Evolutionary conservation across 768 basidiomycete genomes (phyloP), one percentile per base, ranked within the genome.

Genomic region (Podaxis pistillaris): DNA sequence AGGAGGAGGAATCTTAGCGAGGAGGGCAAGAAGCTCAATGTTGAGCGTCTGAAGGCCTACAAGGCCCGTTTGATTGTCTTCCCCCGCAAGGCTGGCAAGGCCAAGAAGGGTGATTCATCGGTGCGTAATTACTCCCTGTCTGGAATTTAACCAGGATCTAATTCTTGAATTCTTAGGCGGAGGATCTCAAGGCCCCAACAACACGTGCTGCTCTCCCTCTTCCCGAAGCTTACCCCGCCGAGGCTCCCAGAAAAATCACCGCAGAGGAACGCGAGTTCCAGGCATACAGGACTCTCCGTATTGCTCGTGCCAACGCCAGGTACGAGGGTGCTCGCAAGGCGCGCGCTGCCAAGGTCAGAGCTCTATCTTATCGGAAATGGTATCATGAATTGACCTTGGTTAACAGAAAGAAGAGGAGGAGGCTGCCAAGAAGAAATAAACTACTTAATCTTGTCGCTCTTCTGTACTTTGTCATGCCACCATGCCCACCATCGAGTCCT

Each of bases 1-100:
- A 85, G 97, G 76, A 88, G 97, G 83, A 86, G 94, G 76, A 96
- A 96, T 81, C 75, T 94, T 77, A 94, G 91, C 74, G 96, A 95
- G 80, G 96, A 98, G 86, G 94, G 94, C 71, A 96, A 96, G 81
- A 85, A 89, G 72, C 70, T 97, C 73, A 99, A 99, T 77, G 91
- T 98, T 55, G 93, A 94, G 78, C 85, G 96, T 72, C 81, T 99
- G 76, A 86, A 91, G 78, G 90, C 90, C 41, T 98, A 98, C 90
- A 94, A 94, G 83, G 78, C 83, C 63, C 88, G 90, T 70, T 80
- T 99, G 73, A 90, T 98, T 69, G 90, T 99, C 79, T 98, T 97
- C 91, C 96, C 97, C 74, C 89, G 92, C 77, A 96, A 97, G 79
- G 84, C 92, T 67, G 84, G 87, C 76, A 98, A 98, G 82, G 88